Percentiles rank a stretch among this genome's conserved stretches.
phyloP scores from a whole-genome alignment of 768 basidiomycete genomes.

The Naganishia randhawae region DNA sequence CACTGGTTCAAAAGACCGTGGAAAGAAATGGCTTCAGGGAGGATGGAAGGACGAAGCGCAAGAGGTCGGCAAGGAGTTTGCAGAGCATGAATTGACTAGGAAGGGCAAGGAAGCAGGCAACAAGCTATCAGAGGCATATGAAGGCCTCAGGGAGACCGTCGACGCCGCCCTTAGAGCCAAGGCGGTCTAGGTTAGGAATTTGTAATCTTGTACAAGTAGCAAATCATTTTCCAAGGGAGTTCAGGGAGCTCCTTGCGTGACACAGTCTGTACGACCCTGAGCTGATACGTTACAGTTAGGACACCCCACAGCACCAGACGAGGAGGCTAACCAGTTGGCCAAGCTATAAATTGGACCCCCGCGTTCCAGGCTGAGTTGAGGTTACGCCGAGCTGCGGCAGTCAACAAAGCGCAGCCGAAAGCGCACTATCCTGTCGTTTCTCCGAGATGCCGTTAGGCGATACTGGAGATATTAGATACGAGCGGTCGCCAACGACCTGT shows the following conservation, averaged over 20 bases:
- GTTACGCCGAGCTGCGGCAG: neutral
- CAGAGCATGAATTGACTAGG: slow-evolving; percentile 14
- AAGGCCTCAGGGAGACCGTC: slow-evolving; percentile 16
- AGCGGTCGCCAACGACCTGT: neutral
- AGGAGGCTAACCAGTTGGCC: no score
- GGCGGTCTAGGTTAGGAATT: neutral
- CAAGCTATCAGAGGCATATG: slow-evolving; percentile 22
- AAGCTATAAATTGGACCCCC: no score
- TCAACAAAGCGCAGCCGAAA: neutral
- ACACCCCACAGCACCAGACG: no score
- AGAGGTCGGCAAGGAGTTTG: slow-evolving; percentile 19
- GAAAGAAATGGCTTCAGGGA: slow-evolving; percentile 22
- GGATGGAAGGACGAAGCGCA: slow-evolving; percentile 29
- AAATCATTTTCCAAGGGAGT: no score
- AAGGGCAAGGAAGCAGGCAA: slow-evolving; percentile 9
- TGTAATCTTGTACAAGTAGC: neutral
- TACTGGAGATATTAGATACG: neutral
- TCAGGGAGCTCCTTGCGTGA: no score
- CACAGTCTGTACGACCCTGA: no score
- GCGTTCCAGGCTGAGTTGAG: neutral
- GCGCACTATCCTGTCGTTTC: neutral
- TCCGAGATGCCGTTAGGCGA: slow-evolving; percentile 7
- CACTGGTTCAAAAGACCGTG: slow-evolving; percentile 3
- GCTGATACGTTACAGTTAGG: no score
- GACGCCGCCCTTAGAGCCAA: slow-evolving; percentile 4